Percentiles rank a stretch among this genome's conserved stretches.
Conservation (phyloP, 495 filamentous ascomycete genomes). For the Lasiosphaeriaceae sp. region DNA sequence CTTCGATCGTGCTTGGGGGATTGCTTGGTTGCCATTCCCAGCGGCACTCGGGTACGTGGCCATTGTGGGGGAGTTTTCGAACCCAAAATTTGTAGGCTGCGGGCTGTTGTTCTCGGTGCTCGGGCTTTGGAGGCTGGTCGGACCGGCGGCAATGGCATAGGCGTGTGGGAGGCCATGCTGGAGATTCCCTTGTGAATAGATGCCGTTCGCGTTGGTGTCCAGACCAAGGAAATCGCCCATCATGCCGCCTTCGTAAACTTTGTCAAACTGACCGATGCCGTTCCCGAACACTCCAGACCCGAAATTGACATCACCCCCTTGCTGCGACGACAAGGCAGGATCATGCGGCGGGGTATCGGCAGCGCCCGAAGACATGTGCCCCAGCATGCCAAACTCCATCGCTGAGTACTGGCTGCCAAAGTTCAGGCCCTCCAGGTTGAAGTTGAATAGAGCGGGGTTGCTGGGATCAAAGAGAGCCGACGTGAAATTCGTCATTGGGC, state of each 20-base stretch:
- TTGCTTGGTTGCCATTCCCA: conserved; percentile 21
- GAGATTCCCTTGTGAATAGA: conserved; percentile 46
- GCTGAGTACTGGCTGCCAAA: conserved; percentile 95
- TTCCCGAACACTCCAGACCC: conserved; percentile 42
- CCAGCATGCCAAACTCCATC: conserved; percentile 88
- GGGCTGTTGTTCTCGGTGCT: conserved; percentile 50
- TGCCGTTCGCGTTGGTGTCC: conserved; percentile 33
- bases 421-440: conserved; percentile 87
- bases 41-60: conserved; percentile 31
- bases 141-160: conserved; percentile 46
- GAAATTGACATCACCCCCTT: conserved; percentile 38
- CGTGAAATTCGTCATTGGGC: conserved; percentile 46
- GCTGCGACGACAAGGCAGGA: conserved; percentile 33
- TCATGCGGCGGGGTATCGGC: conserved; percentile 75
- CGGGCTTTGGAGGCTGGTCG: conserved; percentile 45
- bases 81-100: conserved; percentile 39
- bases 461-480: conserved; percentile 75
- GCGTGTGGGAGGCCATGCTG: conserved; percentile 50
- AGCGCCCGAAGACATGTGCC: conserved; percentile 85
- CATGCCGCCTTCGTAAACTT: conserved; percentile 39
- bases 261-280: conserved; percentile 38
- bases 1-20: conserved; percentile 30
- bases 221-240: conserved; percentile 38
- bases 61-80: conserved; percentile 44
- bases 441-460: conserved; percentile 88